Conservation (phyloP, 306 rosid species). For the Rosa chinensis region DNA sequence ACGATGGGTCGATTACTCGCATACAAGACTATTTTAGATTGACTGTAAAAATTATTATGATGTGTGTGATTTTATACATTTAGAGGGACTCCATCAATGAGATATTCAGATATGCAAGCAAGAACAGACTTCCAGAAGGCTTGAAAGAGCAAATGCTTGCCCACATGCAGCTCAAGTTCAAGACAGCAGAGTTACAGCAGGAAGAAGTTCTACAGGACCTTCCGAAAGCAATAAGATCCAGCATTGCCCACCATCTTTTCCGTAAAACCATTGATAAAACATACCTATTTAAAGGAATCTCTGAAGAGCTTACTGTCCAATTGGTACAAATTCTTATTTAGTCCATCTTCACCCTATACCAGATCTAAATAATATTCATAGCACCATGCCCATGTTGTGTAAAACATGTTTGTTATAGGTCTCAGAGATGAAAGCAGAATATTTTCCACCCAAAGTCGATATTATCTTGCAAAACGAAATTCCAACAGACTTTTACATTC, state of each 20-base stretch:
- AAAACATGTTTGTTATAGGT: constrained; percentile 44
- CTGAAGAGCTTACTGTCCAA: constrained; percentile 63
- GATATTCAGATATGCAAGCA: constrained; percentile 66
- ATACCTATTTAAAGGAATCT: constrained; percentile 70
- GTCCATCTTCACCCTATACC: not conserved
- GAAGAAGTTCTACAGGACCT: constrained; percentile 65
- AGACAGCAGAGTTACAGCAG: constrained; percentile 81
- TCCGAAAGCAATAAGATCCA: constrained; percentile 77
- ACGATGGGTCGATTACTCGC: not conserved
- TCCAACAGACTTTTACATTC: constrained; percentile 73
- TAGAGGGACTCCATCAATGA: constrained; percentile 75
- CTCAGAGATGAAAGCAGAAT: constrained; percentile 82
- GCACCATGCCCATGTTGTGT: not conserved
- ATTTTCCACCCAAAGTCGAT: constrained; percentile 81
- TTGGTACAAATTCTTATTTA: constrained; percentile 43
- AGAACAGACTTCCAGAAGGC: constrained; percentile 73
- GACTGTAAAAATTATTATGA: not conserved
- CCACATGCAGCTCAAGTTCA: constrained; percentile 78
- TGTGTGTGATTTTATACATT: not conserved
- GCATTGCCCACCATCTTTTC: constrained; percentile 78
- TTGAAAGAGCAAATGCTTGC: constrained; percentile 83
- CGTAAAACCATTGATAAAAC: constrained; percentile 50
- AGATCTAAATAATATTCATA: not conserved
- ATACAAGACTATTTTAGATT: not conserved
- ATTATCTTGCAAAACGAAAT: constrained; percentile 79